Percentiles rank a stretch among this genome's conserved stretches.
Conservation (phyloP, 176 grass and related monocot genomes). For the Coix lacrymajobi region DNA sequence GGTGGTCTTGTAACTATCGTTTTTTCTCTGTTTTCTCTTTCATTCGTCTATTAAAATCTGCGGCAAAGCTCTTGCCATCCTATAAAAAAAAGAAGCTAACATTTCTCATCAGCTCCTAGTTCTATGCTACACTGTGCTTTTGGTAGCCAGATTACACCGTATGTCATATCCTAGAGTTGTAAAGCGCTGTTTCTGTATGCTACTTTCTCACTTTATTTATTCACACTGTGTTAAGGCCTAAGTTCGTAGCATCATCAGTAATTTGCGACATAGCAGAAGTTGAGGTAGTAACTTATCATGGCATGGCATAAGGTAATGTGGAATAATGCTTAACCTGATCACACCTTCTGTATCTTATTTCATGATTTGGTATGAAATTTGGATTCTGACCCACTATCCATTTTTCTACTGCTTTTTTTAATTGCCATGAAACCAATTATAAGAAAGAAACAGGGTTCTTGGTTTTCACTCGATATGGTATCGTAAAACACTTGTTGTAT, state of each 20-base stretch:
- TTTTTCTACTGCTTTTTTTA: not conserved
- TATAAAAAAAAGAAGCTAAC: too few species aligned
- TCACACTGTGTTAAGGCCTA: not conserved
- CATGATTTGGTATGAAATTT: not conserved
- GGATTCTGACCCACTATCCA: not conserved
- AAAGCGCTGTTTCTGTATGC: not conserved
- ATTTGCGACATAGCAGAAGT: not conserved
- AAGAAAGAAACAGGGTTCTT: too few species aligned
- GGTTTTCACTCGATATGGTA: too few species aligned
- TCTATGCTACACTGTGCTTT: not conserved
- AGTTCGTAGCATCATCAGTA: not conserved
- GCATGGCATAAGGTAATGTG: not conserved
- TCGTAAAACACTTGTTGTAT: too few species aligned
- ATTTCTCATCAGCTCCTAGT: not conserved
- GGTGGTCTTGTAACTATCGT: too few species aligned
- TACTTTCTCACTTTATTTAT: not conserved
- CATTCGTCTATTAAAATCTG: too few species aligned
- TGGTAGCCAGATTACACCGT: not conserved
- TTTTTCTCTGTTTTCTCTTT: too few species aligned
- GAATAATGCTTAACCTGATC: too few species aligned
- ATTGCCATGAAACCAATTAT: too few species aligned
- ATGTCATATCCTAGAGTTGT: not conserved
- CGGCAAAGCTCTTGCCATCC: too few species aligned
- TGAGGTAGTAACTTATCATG: not conserved
- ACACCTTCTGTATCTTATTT: not conserved